phyloP scores from a whole-genome alignment of 441 rosid species.

The Corymbia calophylla region DNA sequence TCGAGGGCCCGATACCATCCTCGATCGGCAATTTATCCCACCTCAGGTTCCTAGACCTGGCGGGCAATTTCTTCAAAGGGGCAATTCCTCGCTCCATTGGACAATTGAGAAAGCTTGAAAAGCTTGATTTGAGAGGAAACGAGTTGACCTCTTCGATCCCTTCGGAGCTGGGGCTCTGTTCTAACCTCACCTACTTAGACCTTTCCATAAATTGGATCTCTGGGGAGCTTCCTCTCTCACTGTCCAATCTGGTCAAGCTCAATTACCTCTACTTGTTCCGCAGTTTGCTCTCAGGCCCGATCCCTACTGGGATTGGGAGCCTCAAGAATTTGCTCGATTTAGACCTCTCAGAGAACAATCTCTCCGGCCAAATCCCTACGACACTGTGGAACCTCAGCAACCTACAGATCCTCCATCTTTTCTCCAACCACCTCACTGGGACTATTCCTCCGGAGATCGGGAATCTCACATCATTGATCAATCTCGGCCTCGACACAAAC shows the following conservation, averaged over 20 bases:
- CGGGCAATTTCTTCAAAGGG: conserved; percentile 16
- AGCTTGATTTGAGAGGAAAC: background rate
- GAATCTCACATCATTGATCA: background rate
- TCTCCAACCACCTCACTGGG: background rate
- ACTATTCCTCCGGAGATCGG: conserved; percentile 17
- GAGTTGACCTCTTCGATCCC: conserved; percentile 10
- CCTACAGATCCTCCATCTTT: too few relatives aligned
- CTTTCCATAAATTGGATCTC: too few relatives aligned
- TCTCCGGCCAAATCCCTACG: conserved; percentile 27
- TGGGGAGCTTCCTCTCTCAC: too few relatives aligned
- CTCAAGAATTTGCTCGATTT: conserved; percentile 16
- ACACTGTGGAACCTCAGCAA: conserved; percentile 18
- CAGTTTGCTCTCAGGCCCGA: too few relatives aligned
- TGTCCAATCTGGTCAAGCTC: too few relatives aligned
- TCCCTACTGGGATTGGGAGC: conserved; percentile 24
- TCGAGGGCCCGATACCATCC: conserved; percentile 26
- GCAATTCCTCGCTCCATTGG: too few relatives aligned
- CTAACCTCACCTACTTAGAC: conserved; percentile 17
- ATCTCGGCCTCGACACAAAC: conserved; percentile 1
- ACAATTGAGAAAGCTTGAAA: background rate
- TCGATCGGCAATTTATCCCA: conserved; percentile 28
- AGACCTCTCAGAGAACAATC: conserved; percentile 19
- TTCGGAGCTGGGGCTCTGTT: conserved; percentile 15
- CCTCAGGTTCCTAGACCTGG: conserved; percentile 30
- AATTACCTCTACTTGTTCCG: background rate